Percentiles rank a stretch among this genome's conserved stretches.
These are phyloP conservation scores for Echinosphaeria canescens DNA, from an alignment of 2,329 filamentous ascomycete species.

Conservation along the genomic window DNA sequence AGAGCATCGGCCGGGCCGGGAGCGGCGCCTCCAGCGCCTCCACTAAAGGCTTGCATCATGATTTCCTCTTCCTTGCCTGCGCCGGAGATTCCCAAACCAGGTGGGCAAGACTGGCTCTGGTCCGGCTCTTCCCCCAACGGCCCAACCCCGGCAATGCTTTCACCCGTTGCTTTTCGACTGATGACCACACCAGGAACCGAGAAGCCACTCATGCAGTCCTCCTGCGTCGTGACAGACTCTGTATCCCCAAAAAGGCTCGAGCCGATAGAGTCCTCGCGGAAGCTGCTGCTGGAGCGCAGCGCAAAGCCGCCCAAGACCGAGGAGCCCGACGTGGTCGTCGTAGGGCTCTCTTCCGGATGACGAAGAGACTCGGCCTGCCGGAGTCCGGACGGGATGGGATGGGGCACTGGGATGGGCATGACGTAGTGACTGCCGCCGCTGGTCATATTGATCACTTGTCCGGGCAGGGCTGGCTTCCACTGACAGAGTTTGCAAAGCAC, in stretches of 20 bases:
- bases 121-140: too few relatives aligned
- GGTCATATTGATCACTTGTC: slow-evolving; percentile 9
- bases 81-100: slow-evolving; percentile 61
- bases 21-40: too few relatives aligned
- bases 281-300: slow-evolving; percentile 45
- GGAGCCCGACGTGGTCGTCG: slow-evolving; percentile 56
- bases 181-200: neutral
- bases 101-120: too few relatives aligned
- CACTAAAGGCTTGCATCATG: too few relatives aligned
- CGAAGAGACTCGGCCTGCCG: slow-evolving; percentile 41
- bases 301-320: slow-evolving; percentile 8
- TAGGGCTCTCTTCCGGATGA: slow-evolving; percentile 68
- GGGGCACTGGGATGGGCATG: slow-evolving; percentile 17
- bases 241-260: slow-evolving; percentile 77
- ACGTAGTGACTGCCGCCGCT: too few relatives aligned
- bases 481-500: slow-evolving; percentile 75
- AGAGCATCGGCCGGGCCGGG: too few relatives aligned
- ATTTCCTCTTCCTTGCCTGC: slow-evolving; percentile 34
- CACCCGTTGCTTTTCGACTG: slow-evolving; percentile 16
- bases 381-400: slow-evolving; percentile 39
- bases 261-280: slow-evolving; percentile 70
- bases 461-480: slow-evolving; percentile 59
- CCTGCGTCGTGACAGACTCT: slow-evolving; percentile 58
- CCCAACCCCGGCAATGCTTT: too few relatives aligned
- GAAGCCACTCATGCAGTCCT: slow-evolving; percentile 18